Conservation (phyloP, 164 flowering plant genomes). For the Taxillus chinensis region DNA sequence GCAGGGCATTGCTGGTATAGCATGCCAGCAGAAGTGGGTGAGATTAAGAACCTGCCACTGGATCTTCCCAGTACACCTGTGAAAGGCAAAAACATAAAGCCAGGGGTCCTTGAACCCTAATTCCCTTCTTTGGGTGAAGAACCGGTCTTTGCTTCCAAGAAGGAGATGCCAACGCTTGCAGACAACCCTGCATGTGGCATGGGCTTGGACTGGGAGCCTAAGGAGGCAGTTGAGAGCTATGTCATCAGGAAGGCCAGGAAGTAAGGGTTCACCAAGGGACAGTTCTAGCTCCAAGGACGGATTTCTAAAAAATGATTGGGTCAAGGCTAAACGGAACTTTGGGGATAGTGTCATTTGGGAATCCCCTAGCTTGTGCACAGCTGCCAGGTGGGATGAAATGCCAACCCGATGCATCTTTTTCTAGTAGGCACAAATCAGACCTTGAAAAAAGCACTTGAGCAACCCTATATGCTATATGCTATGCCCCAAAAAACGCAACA, state of each 20-base stretch:
- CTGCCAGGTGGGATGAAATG: constrained; percentile 60
- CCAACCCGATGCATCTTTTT: constrained; percentile 65
- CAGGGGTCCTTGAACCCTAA: constrained; percentile 57
- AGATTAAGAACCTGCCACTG: constrained; percentile 61
- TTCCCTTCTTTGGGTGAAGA: constrained; percentile 54
- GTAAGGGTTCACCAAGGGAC: constrained; percentile 30
- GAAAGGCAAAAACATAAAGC: constrained; percentile 49
- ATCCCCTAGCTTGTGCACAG: constrained; percentile 81
- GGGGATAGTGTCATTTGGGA: constrained; percentile 78
- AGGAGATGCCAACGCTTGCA: constrained; percentile 68
- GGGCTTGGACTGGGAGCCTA: constrained; percentile 60
- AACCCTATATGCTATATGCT: no score
- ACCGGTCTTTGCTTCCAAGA: constrained; percentile 53
- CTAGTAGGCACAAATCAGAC: no score
- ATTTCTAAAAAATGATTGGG: constrained; percentile 24
- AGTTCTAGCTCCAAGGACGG: constrained; percentile 32
- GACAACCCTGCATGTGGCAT: constrained; percentile 44
- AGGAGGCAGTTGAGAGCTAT: constrained; percentile 76
- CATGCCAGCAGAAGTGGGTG: constrained; percentile 42
- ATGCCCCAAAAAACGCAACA: no score
- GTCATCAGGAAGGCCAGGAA: constrained; percentile 93
- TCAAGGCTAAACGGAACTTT: constrained; percentile 53
- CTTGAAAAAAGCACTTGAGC: no score
- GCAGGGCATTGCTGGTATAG: constrained; percentile 61
- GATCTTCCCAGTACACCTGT: constrained; percentile 40